Base-by-base conservation (phyloP, 2,329 filamentous ascomycete genomes). In the Fusarium nygamai region DNA sequence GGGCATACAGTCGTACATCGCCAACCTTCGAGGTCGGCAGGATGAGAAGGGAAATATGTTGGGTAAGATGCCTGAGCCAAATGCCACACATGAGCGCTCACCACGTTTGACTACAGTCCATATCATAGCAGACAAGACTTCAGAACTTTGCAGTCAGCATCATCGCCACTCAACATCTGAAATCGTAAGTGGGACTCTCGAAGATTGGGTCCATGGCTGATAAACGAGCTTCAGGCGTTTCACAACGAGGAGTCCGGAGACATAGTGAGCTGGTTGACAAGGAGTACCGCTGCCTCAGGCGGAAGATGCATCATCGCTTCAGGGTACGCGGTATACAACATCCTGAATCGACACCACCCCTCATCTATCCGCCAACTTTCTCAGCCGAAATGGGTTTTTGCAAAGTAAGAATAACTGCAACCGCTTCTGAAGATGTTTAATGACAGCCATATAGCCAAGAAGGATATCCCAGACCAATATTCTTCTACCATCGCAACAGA, bases 231-330 rank as follows among this genome's bases (percentile, higher is more conserved):
- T 22, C 61, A 91, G 90, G 87, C 87, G 7, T 94, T 94, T 80
- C 92, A 94, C 81, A 93, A 90, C 43, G 92, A 94, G 80, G 89
- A 90, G 75, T 86, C 88, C 1, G 91, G 91, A 34, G 92, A 94
- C 76, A 83, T 93, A 24, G 84, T 93, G 36, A 88, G 89, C 71
- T 89, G 92, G 85, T 82, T 92, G n/a, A 91, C 89, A 2, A 84
- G 91, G 46, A 88, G 85, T 74, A 87, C 88, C 17, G 90, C 92
- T 8, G 84, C 85, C 1, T 79, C 84, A 6, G 92, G 92, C n/a
- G 92, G 92, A 29, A 86, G 87, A 74, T 93, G 91, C 78, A 88
- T 92, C 76, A 86, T 93, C 59, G 86, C 91, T 4, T 91, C 91
- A n/a, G 88, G 86, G 10, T 88, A 91, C 81, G 88, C 87, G 0